Evolutionary conservation across 805 yeast genomes (phyloP), one percentile per base, ranked within the genome.

Genomic region (Pichia cephalocereana): DNA sequence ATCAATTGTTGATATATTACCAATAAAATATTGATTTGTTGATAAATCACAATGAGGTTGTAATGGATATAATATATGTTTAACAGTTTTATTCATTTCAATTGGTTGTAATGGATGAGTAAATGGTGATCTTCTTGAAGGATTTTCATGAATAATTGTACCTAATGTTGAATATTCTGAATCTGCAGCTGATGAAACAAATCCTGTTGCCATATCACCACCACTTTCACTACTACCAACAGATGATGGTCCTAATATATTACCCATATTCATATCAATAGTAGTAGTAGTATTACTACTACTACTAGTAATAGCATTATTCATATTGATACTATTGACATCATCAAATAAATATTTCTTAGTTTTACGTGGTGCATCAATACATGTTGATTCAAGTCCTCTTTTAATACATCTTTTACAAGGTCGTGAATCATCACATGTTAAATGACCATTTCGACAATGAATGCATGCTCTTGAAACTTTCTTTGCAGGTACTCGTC

Each of bases 371-470:
- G 93, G 93, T 6, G 96, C 96, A 67, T 93, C 97, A 32, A 77
- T 78, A 67, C 98, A 91, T 0, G 86, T 71, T 15, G 69, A 75
- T 2, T 73, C 75, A 15, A 88, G 66, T 0, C 90, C 91, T 58
- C 88, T 72, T 30, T 71, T 71, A 4, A 83, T 63, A 64, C 99
- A 91, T 44, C 96, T 65, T 47, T 75, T 74, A 59, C 99, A 91
- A 0, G 77, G 61, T 69, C 75, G 48, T 5, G 57, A 42, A 18
- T 81, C 77, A 57, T 90, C 96, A 64, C 99, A 91, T 0, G 97
- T 86, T 72, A 90, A 79, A 63, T 91, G 99, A 2, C 95, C 86
- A 57, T 80, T 78, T 51, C 90, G 89, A 61, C 99, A 91, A 66
- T 90, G 93, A 39, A 79, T 77, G 57, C 99, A 91, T 6, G 99